These are phyloP conservation scores for Macadamia tetraphylla DNA, from an alignment of 164 flowering plant genomes.

Conservation along the genomic window DNA sequence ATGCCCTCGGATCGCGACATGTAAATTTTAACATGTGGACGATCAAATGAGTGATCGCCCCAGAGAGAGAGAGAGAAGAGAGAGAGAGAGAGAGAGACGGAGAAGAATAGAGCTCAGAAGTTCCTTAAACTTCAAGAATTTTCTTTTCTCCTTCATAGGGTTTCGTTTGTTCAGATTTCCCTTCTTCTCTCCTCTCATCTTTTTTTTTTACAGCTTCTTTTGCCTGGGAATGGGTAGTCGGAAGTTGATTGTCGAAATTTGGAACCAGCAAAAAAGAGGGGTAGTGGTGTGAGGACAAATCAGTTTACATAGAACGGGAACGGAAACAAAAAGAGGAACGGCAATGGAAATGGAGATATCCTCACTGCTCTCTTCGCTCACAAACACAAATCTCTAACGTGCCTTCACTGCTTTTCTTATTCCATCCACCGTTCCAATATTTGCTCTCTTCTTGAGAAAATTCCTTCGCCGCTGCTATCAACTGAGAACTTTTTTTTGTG, in stretches of 20 bases:
- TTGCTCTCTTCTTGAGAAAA: too few relatives aligned
- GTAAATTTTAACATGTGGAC: too few relatives aligned
- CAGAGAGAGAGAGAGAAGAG: slow-evolving; percentile 9
- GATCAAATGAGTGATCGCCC: too few relatives aligned
- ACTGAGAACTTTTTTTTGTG: too few relatives aligned
- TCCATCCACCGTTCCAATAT: too few relatives aligned
- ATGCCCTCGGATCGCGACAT: too few relatives aligned
- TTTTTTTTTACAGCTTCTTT: slow-evolving; percentile 6
- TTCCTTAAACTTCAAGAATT: background rate
- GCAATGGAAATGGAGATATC: too few relatives aligned
- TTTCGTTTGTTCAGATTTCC: background rate
- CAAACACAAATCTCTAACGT: too few relatives aligned
- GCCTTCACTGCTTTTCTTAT: too few relatives aligned
- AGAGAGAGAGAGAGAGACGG: slow-evolving; percentile 1
- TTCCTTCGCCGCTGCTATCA: too few relatives aligned
- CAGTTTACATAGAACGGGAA: slow-evolving; percentile 14
- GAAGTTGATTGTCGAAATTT: slow-evolving; percentile 35
- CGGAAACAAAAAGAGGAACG: too few relatives aligned
- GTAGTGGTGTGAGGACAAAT: slow-evolving; percentile 68
- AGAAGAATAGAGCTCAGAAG: slow-evolving; percentile 4
- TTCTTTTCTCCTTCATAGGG: background rate
- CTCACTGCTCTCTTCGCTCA: too few relatives aligned
- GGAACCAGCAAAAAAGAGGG: slow-evolving; percentile 57
- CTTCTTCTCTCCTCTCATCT: slow-evolving; percentile 1
- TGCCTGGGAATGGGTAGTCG: slow-evolving; percentile 38